Evolutionary conservation across 768 basidiomycete species (phyloP).

Genomic region (Pisolithus tinctorius): DNA sequence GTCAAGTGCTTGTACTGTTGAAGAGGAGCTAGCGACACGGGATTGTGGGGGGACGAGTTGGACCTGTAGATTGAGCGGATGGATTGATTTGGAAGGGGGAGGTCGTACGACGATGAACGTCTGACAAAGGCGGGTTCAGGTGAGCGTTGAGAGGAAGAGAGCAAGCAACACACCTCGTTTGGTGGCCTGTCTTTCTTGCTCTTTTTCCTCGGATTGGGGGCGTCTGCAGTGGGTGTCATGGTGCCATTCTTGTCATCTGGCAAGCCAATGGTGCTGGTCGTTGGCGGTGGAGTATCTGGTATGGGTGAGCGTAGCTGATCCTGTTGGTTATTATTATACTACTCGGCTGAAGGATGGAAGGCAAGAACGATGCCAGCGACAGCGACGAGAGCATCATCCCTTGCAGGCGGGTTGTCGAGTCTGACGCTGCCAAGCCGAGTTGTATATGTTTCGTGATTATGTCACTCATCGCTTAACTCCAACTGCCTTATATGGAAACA

Average conservation of each 20-base stretch:
- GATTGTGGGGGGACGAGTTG: constrained; percentile 72
- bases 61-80: constrained; percentile 85
- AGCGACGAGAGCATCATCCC: constrained; percentile 47
- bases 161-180: constrained; percentile 38
- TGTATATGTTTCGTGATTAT: no score
- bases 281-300: background rate
- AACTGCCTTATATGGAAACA: no score
- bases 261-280: background rate
- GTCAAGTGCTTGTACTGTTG: constrained; percentile 41
- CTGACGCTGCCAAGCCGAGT: no score
- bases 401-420: no score
- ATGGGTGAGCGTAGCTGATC: background rate
- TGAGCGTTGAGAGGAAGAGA: constrained; percentile 3
- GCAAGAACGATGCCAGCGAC: constrained; percentile 44
- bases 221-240: constrained; percentile 3
- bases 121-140: constrained; percentile 30
- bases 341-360: constrained; percentile 36
- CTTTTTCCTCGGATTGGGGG: constrained; percentile 38
- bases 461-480: no score
- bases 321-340: background rate
- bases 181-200: constrained; percentile 36
- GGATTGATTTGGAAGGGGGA: constrained; percentile 77
- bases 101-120: constrained; percentile 90
- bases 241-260: constrained; percentile 1
- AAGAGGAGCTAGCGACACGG: constrained; percentile 31